Base-by-base conservation (phyloP, 768 basidiomycete species). In the Dacryopinax primogenitus region DNA sequence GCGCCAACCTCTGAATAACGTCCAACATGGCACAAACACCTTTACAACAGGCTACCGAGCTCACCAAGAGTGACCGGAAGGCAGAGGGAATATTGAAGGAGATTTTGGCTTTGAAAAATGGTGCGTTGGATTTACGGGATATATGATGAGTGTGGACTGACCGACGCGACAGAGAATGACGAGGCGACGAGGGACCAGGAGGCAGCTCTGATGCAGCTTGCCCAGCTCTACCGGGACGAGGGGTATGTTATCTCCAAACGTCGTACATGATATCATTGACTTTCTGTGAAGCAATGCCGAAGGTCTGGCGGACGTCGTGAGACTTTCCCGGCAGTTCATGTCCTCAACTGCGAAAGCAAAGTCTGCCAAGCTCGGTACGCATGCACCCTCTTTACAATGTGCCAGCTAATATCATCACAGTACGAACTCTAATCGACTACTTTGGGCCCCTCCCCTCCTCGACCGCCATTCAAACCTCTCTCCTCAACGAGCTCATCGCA, bases 341-440 rank as follows among this genome's bases (percentile, higher is more conserved):
- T 86, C 90, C 0, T 87, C 88, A n/a, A 90, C 92, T 0, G 94
- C 94, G 16, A 97, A 97, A 76, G 94, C 93, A 1, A 96, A 97
- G 76, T 96, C 95, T 0, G 93, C 93, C 1, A 95, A 95, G 77
- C 84, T 97, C 68, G 95, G 92, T 92, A 67, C 70, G 86, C 75
- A 30, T 66, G 62, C 30, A 23, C 16, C 33, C 44, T 39, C 33
- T 2, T 11, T 58, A 26, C 18, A 34, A 65, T 45, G 62, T 39
- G n/a, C 65, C 51, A 67, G 32, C 65, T 45, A 23, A 67, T 30
- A 15, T 32, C 4, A 13, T 21, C 36, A 26, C 68, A 96, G 93
- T 97, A 76, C 86, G 95, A 44, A 95, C 93, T 13, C 81, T 99
- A 47, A 89, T 98, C 70, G 89, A 89, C 74, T 88, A 87, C 78